Evolutionary conservation across 371 early-diverging fungal genomes (phyloP).

Genomic region (Funneliformis caledonium): DNA sequence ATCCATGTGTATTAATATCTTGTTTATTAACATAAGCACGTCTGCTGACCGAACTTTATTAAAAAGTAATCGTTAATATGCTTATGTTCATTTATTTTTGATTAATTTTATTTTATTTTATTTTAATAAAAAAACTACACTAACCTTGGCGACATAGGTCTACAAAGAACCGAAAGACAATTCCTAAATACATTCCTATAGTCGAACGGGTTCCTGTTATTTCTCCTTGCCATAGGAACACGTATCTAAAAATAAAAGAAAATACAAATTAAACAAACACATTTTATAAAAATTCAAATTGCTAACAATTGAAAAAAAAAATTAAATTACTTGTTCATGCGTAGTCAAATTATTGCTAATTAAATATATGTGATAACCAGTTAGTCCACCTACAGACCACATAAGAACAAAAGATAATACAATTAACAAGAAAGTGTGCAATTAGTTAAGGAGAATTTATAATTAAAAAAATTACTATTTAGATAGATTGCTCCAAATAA

Average conservation of each 20-base stretch:
- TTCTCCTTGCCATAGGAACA: constrained; percentile 54
- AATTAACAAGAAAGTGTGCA: constrained; percentile 62
- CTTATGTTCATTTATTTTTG: too few relatives aligned
- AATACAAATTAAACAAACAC: background rate
- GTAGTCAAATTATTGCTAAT: constrained; percentile 79
- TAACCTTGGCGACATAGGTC: constrained; percentile 66
- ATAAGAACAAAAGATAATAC: constrained; percentile 67
- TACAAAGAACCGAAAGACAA: constrained; percentile 61
- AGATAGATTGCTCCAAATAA: constrained; percentile 35
- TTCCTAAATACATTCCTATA: constrained; percentile 54
- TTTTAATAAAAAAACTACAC: background rate
- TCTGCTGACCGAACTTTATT: constrained; percentile 14
- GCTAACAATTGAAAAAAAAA: background rate
- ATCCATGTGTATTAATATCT: background rate
- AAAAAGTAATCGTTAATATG: background rate
- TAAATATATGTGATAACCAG: constrained; percentile 77
- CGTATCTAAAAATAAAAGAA: constrained; percentile 49
- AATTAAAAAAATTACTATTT: background rate
- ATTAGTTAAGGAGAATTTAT: constrained; percentile 43
- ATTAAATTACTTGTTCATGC: constrained; percentile 75
- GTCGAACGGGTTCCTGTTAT: constrained; percentile 58
- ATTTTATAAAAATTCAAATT: background rate
- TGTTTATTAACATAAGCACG: constrained; percentile 14
- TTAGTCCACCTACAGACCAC: constrained; percentile 70
- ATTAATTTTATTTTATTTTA: background rate